Conservation (phyloP, 2,329 filamentous ascomycete genomes). For the Boeremia lycopersici region DNA sequence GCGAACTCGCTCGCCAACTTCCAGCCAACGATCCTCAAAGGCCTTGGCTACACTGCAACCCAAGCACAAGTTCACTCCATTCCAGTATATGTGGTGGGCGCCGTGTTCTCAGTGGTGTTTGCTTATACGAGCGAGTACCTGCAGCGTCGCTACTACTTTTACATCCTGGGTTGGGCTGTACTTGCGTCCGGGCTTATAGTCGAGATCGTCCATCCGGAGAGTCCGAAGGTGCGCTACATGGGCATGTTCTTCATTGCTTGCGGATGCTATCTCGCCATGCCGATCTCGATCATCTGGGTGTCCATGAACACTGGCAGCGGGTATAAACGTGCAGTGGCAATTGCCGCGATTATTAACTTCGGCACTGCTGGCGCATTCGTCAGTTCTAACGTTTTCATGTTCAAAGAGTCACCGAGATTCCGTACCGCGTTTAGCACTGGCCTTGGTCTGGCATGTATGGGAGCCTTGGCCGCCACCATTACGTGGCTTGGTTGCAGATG, state of each 20-base stretch:
- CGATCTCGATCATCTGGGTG: conserved; percentile 62
- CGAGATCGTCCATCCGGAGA: conserved; percentile 50
- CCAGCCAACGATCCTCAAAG: conserved; percentile 45
- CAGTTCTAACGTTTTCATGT: conserved; percentile 48
- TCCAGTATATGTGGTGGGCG: conserved; percentile 42
- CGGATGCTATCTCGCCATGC: conserved; percentile 62
- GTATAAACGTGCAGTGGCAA: conserved; percentile 33
- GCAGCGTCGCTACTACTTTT: conserved; percentile 38
- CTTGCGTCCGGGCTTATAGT: conserved; percentile 58
- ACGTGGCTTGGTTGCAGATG: conserved; percentile 55
- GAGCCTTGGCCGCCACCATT: conserved; percentile 41
- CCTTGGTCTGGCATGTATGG: conserved; percentile 34
- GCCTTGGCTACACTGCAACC: conserved; percentile 43
- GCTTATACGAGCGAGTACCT: conserved; percentile 37
- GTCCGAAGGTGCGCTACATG: conserved; percentile 54
- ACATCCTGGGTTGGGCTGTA: conserved; percentile 41
- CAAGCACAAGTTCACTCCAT: conserved; percentile 45
- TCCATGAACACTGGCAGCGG: conserved; percentile 56
- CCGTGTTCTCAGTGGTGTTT: conserved; percentile 36
- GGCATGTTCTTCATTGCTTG: conserved; percentile 61
- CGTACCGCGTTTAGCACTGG: conserved; percentile 39
- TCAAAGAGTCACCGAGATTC: conserved; percentile 32
- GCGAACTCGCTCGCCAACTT: conserved; percentile 42
- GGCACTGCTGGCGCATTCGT: conserved; percentile 63
- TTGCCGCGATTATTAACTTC: conserved; percentile 42